Base-by-base conservation (phyloP, 148 eudicot species). In the Nepenthes mirabilis region DNA sequence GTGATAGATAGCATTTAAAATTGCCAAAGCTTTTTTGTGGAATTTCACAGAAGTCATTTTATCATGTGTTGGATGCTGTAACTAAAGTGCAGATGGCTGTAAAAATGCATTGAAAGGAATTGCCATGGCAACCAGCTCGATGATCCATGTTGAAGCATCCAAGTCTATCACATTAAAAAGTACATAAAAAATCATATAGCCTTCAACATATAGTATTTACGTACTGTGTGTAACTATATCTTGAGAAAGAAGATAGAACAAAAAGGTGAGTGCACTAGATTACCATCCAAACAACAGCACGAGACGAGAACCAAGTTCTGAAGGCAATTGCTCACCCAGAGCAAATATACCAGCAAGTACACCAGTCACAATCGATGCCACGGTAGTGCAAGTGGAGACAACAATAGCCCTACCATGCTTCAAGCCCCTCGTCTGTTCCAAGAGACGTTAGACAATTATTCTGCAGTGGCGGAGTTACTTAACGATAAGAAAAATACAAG, bases 371-470 rank as follows among this genome's bases (percentile, higher is more conserved):
- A 93, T 93, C 34, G 99, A 86, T 57, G 96, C 91, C 71, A 93
- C 96, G 57, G 99, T 96, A 55, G 95, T 91, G 78, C 99, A 93
- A 1, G 99, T 93, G 47, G 99, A 93, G 52, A 89, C 96, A 33
- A 93, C 96, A 68, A 93, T 83, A 53, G 96, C 99, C 74, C 96
- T 84, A 45, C 99, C 99, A 64, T 93, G 99, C 87, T 93, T 93
- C 72, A 93, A 75, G 40, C 99, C 99, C 60, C 89, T 79, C 2
- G 99, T 93, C 99, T 93, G 75, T 67, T 74, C 61, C 45, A 40
- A 23, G 60, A 70, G 37, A 63, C 32, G 72, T 58, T 50, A 57
- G 36, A 60, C 12, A 57, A 3, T 64, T 58, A 34, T 35, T 6
- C 14, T 52, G 5, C 23, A 52, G 14, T 52, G 5, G 55, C 2